Evolutionary conservation across 305 asterid species (phyloP), one percentile per base, ranked within the genome.

Genomic region (Solanum hybrid): DNA sequence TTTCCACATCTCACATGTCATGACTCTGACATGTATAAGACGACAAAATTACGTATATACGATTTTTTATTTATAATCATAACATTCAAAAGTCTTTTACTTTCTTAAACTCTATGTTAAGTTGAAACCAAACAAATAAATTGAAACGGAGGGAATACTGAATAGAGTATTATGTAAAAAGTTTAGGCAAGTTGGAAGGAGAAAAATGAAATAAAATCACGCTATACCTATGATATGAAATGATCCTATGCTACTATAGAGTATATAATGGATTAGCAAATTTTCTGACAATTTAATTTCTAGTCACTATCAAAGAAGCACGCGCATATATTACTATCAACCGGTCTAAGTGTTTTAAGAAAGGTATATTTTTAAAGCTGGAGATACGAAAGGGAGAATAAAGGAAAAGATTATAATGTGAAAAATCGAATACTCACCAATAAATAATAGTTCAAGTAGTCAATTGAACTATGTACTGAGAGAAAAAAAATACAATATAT

Each of bases 261-360:
- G 36, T 40, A 42, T 82, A 28, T 82, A 42, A 9, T 82, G 2
- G 73, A 46, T 83, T 83, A 28, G 39, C 11, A 83, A 83, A 46
- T 18, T 6, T 61, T 22, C 37, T 83, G 87, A 83, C 39, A 83
- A 83, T 16, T 46, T 82, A 10, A 76, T 76, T 76, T 77, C 28
- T 83, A 28, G 87, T 83, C 87, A 46, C 87, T 12, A 83, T 83
- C 87, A 83, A 83, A 46, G 73, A 46, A 28, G 87, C 87, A 83
- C 71, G 87, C 87, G 73, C 71, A 82, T 82, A n/a, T 4, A 12
- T 33, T 33, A 33, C 34, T 33, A 0, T 31, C 34, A 29, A 29
- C n/a, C n/a, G 1, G 10, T 57, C 24, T 3, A 18, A 57, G 69
- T 57, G 24, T 57, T 57, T 57, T 18, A 46, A 46, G 22, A 51